A percentile compares a stretch with the other conserved stretches of the same genome.
Evolutionary conservation across 176 grass and related monocot species (phyloP).

Genomic region (Oryza nivara): DNA sequence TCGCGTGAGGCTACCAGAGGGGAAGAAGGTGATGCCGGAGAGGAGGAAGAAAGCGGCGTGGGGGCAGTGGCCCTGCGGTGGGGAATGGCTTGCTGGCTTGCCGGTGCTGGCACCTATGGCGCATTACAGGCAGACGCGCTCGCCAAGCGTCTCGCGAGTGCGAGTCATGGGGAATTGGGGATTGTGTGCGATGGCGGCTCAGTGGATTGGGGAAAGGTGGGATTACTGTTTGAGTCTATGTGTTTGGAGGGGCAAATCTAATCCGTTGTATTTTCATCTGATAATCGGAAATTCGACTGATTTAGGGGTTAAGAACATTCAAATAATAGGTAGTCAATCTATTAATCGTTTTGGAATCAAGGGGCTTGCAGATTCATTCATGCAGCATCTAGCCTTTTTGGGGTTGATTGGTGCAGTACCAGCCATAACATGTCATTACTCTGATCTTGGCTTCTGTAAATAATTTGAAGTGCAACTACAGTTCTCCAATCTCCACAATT

Average conservation of each 20-base stretch:
- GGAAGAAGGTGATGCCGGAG: neutral
- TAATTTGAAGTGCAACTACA: neutral
- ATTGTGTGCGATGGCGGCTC: too few relatives aligned
- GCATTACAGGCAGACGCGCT: too few relatives aligned
- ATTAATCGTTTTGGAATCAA: neutral
- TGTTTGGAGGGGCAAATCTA: neutral
- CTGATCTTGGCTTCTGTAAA: neutral
- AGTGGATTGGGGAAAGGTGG: too few relatives aligned
- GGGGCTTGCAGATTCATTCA: neutral
- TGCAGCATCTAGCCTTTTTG: neutral
- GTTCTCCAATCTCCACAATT: neutral
- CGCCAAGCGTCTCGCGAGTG: too few relatives aligned
- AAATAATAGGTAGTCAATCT: neutral
- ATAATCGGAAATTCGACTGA: neutral
- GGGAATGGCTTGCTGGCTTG: neutral
- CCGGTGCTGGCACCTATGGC: neutral
- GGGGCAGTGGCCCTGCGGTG: too few relatives aligned
- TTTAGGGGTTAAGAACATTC: neutral
- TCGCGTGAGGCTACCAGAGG: neutral
- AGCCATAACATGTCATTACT: neutral
- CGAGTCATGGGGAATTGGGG: too few relatives aligned
- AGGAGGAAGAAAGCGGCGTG: neutral
- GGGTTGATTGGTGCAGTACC: constrained; percentile 25
- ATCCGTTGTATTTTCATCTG: neutral
- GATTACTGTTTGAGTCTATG: too few relatives aligned